Evolutionary conservation across 495 filamentous ascomycete genomes (phyloP), one percentile per base, ranked within the genome.

Genomic region (Daldinia caldariorum): DNA sequence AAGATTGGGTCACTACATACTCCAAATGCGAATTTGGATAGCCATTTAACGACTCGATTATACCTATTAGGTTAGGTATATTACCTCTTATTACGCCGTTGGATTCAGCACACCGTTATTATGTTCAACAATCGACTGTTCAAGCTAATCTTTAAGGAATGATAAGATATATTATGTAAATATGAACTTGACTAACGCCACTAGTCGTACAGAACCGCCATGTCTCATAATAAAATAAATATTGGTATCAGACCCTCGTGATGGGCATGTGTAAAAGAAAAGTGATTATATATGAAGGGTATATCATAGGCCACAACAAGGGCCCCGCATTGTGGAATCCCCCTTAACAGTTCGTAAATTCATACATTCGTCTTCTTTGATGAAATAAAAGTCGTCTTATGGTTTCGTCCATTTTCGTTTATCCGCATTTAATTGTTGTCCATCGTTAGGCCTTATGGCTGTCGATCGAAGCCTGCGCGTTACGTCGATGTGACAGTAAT

Each of bases 271-370:
- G 43, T 54, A 66, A 43, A 53, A 45, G 26, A 26, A 37, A 31
- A 45, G 14, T 45, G 7, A 55, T 66, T 66, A 66, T 22, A 22
- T 67, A 38, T 56, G 63, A 61, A 67, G 64, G 64, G 64, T 67
- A 67, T 67, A 67, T 51, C 12, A 41, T 62, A 51, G 4, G 13
- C 10, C 49, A 53, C 49, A 53, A 53, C 26, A 22, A 16, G 22
- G 10, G 13, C 10, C 5, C 26, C 13, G 9, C 13, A 31, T 51
- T 13, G 2, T 9, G 8, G 47, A 2, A 3, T 51, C 29, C 22
- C 26, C 13, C 22, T 16, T 32, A 2, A 31, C 31, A 22, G 12
- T 53, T 53, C 12, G 10, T 53, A n/a, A 29, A n/a, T 3, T 1
- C 49, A 1, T 0, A n/a, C 22, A 53, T n/a, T 16, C 26, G 12